Evolutionary conservation across 1,284 basidiomycete species (phyloP).

Genomic region (Microbotryomycetes sp.): DNA sequence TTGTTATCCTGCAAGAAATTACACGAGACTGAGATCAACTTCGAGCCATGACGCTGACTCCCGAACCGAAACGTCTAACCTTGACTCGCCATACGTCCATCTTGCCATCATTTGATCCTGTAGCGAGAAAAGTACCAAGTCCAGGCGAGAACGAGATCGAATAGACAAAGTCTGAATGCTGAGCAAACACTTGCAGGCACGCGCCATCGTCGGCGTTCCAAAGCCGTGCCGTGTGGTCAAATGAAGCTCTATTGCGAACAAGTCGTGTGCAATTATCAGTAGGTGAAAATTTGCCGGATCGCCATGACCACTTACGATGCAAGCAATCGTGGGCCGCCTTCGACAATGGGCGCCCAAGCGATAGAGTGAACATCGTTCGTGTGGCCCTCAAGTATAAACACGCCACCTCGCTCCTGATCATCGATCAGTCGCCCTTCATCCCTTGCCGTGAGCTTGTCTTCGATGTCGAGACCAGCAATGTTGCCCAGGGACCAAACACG

Average conservation of each 20-base stretch:
- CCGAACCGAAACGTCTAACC: constrained; percentile 8
- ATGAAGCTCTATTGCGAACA: constrained; percentile 61
- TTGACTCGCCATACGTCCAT: constrained; percentile 32
- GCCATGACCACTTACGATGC: constrained; percentile 54
- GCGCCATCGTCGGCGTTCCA: constrained; percentile 70
- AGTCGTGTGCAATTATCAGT: neutral
- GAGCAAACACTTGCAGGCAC: constrained; percentile 58
- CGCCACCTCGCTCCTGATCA: constrained; percentile 12
- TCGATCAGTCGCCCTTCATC: constrained; percentile 28
- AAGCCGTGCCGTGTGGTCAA: constrained; percentile 63
- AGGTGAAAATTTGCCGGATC: neutral
- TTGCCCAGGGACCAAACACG: constrained; percentile 60
- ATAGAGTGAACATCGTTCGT: constrained; percentile 59
- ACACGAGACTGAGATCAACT: neutral
- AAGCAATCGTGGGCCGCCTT: constrained; percentile 49
- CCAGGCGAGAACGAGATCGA: constrained; percentile 32
- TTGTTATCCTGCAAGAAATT: constrained; percentile 19
- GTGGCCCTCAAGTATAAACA: constrained; percentile 49
- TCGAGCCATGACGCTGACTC: too few species aligned
- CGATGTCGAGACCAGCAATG: constrained; percentile 48
- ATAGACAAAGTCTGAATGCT: constrained; percentile 35
- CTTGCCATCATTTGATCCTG: constrained; percentile 34
- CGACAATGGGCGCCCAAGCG: constrained; percentile 59
- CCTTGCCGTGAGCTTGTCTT: constrained; percentile 2
- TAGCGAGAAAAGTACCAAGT: constrained; percentile 33